Evolutionary conservation across 805 yeast genomes (phyloP), one percentile per base, ranked within the genome.

Genomic region (Metschnikowia bowlesiae): DNA sequence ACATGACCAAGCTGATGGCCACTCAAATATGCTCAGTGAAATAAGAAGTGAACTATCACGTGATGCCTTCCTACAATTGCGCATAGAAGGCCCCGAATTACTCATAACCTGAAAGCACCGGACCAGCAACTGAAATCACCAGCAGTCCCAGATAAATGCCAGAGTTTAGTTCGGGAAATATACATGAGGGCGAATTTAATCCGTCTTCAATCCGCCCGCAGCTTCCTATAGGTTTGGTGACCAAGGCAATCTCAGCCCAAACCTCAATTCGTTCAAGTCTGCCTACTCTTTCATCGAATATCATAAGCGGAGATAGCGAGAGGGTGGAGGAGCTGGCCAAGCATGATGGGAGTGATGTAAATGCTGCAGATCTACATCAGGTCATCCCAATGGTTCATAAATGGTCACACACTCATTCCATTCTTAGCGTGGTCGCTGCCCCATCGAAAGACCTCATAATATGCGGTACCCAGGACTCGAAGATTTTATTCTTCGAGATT

Each of bases 391-490:
- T 58, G 53, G 55, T 55, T 7, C 97, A 92, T 64, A 75, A 79
- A 60, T 92, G 98, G 98, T 76, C 80, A 29, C 83, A 82, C 54
- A 69, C 77, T 1, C 83, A 81, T 57, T 84, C 96, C 1, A 84
- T 91, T 14, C 76, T 94, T 7, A 85, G 96, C 44, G 80, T 83
- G 3, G 78, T 80, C 7, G 76, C 86, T 8, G 82, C 86, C 22
- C 86, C 88, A 0, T 65, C 67, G 29, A 72, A 75, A 51, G 76
- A 76, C 33, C 65, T 85, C 7, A 56, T 92, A 4, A 87, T 88
- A 63, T 94, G 96, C 49, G 99, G 99, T 8, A 89, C 97, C 1
- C 96, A 91, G 56, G 88, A 87, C 60, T 87, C 94, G 9, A 80
- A 80, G 56, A 85, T 92, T 38, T 67, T 88, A 37, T 84, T 88